Percentiles rank a stretch among this genome's conserved stretches.
Evolutionary conservation across 2,329 filamentous ascomycete species (phyloP).

Genomic region (Annulohypoxylon truncatum): DNA sequence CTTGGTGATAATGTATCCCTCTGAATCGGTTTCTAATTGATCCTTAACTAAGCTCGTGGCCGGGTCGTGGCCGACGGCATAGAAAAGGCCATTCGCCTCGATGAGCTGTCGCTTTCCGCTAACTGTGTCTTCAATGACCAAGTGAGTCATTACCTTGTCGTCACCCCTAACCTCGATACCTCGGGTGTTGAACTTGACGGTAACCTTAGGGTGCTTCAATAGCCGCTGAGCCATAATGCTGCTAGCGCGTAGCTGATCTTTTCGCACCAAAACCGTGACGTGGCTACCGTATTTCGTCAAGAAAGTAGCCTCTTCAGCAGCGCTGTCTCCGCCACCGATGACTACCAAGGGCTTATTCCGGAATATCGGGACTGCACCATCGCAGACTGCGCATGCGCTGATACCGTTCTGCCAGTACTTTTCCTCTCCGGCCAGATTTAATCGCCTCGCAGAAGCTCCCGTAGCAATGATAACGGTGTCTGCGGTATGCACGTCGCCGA

Average conservation of each 20-base stretch:
- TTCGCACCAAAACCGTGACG: slow-evolving; percentile 92
- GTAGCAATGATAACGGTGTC: slow-evolving; percentile 95
- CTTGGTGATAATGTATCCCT: slow-evolving; percentile 90
- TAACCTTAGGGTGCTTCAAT: slow-evolving; percentile 86
- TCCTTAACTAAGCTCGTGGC: slow-evolving; percentile 91
- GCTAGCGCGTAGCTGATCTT: slow-evolving; percentile 85
- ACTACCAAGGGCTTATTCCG: slow-evolving; percentile 94
- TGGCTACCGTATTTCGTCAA: slow-evolving; percentile 97
- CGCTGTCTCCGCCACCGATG: slow-evolving; percentile 95
- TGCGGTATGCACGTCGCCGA: slow-evolving; percentile 85
- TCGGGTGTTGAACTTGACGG: slow-evolving; percentile 85
- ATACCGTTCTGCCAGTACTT: slow-evolving; percentile 98
- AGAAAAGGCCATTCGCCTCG: slow-evolving; percentile 93
- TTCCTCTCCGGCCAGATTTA: slow-evolving; percentile 88
- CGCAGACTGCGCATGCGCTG: slow-evolving; percentile 95
- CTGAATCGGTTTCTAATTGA: slow-evolving; percentile 86
- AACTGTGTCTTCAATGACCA: slow-evolving; percentile 83
- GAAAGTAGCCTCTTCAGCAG: slow-evolving; percentile 97
- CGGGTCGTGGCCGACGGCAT: slow-evolving; percentile 96
- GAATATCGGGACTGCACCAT: slow-evolving; percentile 97
- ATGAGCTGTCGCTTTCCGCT: slow-evolving; percentile 84
- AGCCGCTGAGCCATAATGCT: slow-evolving; percentile 92
- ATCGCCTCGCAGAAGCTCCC: slow-evolving; percentile 87
- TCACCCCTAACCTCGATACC: slow-evolving; percentile 88
- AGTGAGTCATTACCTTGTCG: slow-evolving; percentile 87